A percentile compares a stretch with the other conserved stretches of the same genome.
Conservation (phyloP, 345 rosid species). For the Salix exigua region DNA sequence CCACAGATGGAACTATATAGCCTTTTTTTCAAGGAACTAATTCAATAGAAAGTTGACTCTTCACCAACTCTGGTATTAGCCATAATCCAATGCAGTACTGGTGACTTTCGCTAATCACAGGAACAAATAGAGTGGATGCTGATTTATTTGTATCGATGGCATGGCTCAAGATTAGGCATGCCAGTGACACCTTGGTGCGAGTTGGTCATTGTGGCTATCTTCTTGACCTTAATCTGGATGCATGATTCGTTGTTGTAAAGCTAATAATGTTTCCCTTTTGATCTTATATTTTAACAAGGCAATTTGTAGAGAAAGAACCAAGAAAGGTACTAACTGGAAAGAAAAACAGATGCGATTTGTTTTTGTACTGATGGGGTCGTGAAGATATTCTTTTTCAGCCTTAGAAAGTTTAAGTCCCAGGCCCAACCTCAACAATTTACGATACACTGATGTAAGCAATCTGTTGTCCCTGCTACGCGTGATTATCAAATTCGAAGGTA, state of each 20-base stretch:
- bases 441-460: too few relatives aligned
- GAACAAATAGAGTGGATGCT: neutral
- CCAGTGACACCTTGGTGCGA: conserved; percentile 2
- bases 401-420: too few relatives aligned
- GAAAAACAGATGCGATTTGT: too few relatives aligned
- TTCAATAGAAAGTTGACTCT: neutral
- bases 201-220: neutral
- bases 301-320: too few relatives aligned
- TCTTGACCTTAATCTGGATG: neutral
- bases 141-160: neutral
- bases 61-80: neutral
- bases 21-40: conserved; percentile 2
- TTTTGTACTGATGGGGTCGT: too few relatives aligned
- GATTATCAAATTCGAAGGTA: too few relatives aligned
- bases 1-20: neutral
- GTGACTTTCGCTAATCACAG: neutral
- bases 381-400: too few relatives aligned
- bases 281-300: neutral
- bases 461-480: too few relatives aligned
- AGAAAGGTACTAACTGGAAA: too few relatives aligned
- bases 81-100: neutral
- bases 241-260: conserved; percentile 17
- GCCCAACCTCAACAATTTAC: too few relatives aligned
- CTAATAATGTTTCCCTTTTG: neutral
- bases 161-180: neutral